phyloP scores from a whole-genome alignment of 345 rosid species.

The Sisymbrium altissimum region DNA sequence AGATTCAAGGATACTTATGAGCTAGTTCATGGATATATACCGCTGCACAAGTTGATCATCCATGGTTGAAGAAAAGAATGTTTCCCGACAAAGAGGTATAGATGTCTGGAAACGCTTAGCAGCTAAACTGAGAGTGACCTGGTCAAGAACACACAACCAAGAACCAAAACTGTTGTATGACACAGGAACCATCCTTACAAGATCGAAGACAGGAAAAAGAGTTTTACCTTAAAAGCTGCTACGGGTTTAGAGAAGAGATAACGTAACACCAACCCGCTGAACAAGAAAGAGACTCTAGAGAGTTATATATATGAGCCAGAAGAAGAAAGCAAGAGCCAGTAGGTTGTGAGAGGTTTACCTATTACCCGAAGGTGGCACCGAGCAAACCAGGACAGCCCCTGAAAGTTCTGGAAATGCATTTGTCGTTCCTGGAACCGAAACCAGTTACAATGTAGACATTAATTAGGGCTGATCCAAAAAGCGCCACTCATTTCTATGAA shows the following conservation, averaged over 20 bases:
- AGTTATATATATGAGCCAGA: background rate
- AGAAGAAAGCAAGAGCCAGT: background rate
- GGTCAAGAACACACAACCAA: conserved; percentile 22
- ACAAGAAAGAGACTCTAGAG: conserved; percentile 23
- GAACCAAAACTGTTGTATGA: background rate
- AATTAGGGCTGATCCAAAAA: background rate
- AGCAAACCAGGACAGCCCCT: conserved; percentile 73
- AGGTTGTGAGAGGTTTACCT: conserved; percentile 71
- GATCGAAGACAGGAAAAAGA: background rate
- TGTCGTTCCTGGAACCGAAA: conserved; percentile 34
- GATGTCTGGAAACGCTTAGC: conserved; percentile 84
- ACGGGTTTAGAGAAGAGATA: conserved; percentile 84
- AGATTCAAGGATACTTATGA: background rate
- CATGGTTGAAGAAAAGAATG: conserved; percentile 76
- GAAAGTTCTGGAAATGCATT: conserved; percentile 54
- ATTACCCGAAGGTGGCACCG: conserved; percentile 94
- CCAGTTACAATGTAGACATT: background rate
- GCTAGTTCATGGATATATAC: conserved; percentile 37
- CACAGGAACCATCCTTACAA: background rate
- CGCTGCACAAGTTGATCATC: conserved; percentile 67
- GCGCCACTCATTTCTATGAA: background rate
- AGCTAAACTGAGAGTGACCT: conserved; percentile 90
- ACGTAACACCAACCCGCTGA: conserved; percentile 82
- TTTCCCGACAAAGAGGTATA: conserved; percentile 78
- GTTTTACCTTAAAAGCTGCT: conserved; percentile 75